Percentiles rank a stretch among this genome's conserved stretches.
Conservation (phyloP, 176 grass and related monocot species). For the Ananas comosus region DNA sequence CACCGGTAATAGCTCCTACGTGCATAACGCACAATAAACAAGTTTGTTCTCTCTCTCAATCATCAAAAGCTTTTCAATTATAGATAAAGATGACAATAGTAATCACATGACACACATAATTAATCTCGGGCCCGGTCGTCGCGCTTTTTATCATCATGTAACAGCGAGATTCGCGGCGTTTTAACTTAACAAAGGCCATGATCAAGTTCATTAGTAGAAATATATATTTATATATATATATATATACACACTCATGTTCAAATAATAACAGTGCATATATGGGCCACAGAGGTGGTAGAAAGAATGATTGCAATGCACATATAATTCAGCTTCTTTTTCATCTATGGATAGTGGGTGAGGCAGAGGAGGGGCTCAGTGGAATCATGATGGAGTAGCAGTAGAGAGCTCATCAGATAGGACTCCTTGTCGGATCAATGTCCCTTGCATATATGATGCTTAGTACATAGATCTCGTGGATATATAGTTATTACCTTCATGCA, state of each 20-base stretch:
- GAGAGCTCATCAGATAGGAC: slow-evolving; percentile 72
- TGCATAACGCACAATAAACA: slow-evolving; percentile 11
- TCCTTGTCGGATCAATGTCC: slow-evolving; percentile 45
- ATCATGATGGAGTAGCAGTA: slow-evolving; percentile 34
- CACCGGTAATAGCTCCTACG: slow-evolving; percentile 88
- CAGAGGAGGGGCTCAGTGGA: slow-evolving; percentile 22
- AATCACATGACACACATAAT: no score
- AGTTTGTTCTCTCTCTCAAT: not conserved
- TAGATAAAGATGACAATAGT: no score
- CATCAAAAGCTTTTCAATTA: not conserved
- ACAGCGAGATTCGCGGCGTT: slow-evolving; percentile 30
- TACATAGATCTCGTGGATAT: no score
- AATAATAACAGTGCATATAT: slow-evolving; percentile 20
- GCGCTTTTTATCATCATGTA: not conserved
- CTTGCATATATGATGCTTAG: not conserved
- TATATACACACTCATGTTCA: slow-evolving; percentile 23
- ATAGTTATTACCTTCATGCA: no score
- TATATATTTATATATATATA: no score
- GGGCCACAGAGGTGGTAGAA: slow-evolving; percentile 8
- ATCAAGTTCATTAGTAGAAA: no score
- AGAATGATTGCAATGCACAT: slow-evolving; percentile 29
- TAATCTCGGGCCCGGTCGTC: no score
- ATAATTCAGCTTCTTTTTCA: slow-evolving; percentile 18
- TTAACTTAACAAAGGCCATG: slow-evolving; percentile 15
- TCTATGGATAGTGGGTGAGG: not conserved